A percentile compares a stretch with the other conserved stretches of the same genome.
Evolutionary conservation across 345 rosid genomes (phyloP).

Genomic region (Geranium brycei): DNA sequence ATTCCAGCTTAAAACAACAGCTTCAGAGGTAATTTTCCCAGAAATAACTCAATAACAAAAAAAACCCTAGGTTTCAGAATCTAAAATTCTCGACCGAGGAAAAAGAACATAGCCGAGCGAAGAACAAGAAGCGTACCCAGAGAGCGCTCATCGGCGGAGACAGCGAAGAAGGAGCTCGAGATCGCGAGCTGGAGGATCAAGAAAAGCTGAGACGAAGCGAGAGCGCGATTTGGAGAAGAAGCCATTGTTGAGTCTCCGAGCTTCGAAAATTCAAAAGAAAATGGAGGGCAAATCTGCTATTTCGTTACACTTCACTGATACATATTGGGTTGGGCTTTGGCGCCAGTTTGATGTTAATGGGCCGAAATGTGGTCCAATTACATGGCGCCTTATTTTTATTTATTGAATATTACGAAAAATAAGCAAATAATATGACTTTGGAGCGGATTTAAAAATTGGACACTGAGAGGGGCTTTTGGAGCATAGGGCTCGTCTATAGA

Average conservation of each 20-base stretch:
- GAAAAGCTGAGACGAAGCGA: conserved; percentile 1
- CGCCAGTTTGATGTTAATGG: no score
- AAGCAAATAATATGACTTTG: no score
- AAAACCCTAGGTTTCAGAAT: conserved; percentile 28
- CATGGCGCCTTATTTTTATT: no score
- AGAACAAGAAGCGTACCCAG: conserved; percentile 24
- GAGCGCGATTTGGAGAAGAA: background rate
- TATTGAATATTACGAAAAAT: no score
- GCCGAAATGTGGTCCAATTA: no score
- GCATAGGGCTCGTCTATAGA: no score
- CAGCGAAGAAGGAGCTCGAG: conserved; percentile 11
- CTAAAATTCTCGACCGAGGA: background rate
- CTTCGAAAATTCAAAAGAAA: background rate
- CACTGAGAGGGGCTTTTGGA: no score
- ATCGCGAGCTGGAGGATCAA: conserved; percentile 19
- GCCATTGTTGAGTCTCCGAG: background rate
- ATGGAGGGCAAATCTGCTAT: background rate
- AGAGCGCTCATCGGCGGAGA: conserved; percentile 21
- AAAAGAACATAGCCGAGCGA: background rate
- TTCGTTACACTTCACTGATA: background rate
- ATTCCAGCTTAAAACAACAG: background rate
- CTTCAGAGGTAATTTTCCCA: background rate
- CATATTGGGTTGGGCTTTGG: background rate
- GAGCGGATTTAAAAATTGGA: no score
- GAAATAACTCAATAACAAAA: background rate